Evolutionary conservation across 2,329 filamentous ascomycete species (phyloP), one percentile per base, ranked within the genome.

Genomic region (Fragosphaeria purpurea): DNA sequence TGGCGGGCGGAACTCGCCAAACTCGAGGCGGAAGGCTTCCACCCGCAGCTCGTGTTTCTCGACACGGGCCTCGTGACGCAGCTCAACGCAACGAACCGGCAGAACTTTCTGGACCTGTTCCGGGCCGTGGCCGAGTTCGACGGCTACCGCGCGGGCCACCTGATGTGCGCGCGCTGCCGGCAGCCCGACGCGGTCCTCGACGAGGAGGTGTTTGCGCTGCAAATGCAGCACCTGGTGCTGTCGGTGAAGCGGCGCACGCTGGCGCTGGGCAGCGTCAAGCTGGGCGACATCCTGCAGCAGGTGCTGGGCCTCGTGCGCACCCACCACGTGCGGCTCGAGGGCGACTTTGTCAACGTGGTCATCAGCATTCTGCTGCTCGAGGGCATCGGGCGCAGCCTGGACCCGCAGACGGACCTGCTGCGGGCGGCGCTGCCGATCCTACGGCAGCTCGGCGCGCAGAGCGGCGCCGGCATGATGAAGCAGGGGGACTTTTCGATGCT

Each of bases 291-390:
- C 22, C 69, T 98, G 34, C 89, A 93, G 61, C 80, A 94, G 59
- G 93, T 97, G 0, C 73, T 98, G 43, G 77, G 77, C 53, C 96
- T 98, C 89, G 93, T 98, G 34, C 81, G 93, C 50, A 72, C 75
- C 8, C 93, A 98, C 64, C 93, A 98, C 63, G 93, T 98, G 4
- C 79, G 93, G 7, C 77, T 98, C 47, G 93, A 98, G 67, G 93
- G 93, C 7, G 93, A 98, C 65, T 98, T 97, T 63, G 89, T 98
- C 63, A 98, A 98, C 62, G 93, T 98, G 5, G 91, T 98, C 34
- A 85, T 98, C 52, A 95, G 88, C 53, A 96, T 97, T 48, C 71
- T 98, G 37, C 75, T 98, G 2, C 75, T 98, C 1, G 93, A 98
- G 65, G 93, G 93, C 6, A 98, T 97, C 61, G 93, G 93, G 0